phyloP scores from a whole-genome alignment of 768 basidiomycete species.

The Mycena olivaceomarginata region DNA sequence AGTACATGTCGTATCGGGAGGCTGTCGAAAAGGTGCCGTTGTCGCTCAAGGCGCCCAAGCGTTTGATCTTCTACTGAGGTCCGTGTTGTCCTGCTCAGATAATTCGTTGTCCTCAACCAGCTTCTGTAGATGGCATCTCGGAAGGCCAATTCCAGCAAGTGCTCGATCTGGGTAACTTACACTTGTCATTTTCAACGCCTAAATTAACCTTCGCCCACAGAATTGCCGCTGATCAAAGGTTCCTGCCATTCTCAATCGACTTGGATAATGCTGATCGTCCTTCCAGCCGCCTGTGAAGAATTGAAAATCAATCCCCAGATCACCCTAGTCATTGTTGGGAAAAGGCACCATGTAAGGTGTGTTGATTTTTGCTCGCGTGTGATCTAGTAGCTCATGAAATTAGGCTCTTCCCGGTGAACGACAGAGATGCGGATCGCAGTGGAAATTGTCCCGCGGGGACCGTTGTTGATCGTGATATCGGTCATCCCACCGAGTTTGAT shows the following conservation, averaged over 20 bases:
- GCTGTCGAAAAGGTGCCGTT: conserved; percentile 69
- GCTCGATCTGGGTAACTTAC: conserved; percentile 69
- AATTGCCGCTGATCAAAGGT: conserved; percentile 79
- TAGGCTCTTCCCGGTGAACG: conserved; percentile 66
- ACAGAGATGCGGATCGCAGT: conserved; percentile 73
- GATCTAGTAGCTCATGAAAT: background rate
- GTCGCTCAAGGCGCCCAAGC: conserved; percentile 69
- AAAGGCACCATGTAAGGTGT: conserved; percentile 80
- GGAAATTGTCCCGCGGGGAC: conserved; percentile 88
- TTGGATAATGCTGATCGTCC: conserved; percentile 44
- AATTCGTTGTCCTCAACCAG: conserved; percentile 1
- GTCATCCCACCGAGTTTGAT: conserved; percentile 84
- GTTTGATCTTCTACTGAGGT: conserved; percentile 88
- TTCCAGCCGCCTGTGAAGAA: conserved; percentile 76
- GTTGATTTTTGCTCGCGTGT: conserved; percentile 33
- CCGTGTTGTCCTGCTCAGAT: conserved; percentile 32
- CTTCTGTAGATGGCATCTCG: conserved; percentile 70
- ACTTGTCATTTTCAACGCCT: background rate
- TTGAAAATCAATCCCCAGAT: conserved; percentile 78
- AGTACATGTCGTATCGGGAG: conserved; percentile 75
- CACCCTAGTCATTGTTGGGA: conserved; percentile 88
- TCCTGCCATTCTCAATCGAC: conserved; percentile 46
- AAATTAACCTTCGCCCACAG: conserved; percentile 57
- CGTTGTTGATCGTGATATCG: conserved; percentile 83
- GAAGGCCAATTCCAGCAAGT: conserved; percentile 74